Conservation (phyloP, 768 basidiomycete genomes). For the Lentinula sp. region DNA sequence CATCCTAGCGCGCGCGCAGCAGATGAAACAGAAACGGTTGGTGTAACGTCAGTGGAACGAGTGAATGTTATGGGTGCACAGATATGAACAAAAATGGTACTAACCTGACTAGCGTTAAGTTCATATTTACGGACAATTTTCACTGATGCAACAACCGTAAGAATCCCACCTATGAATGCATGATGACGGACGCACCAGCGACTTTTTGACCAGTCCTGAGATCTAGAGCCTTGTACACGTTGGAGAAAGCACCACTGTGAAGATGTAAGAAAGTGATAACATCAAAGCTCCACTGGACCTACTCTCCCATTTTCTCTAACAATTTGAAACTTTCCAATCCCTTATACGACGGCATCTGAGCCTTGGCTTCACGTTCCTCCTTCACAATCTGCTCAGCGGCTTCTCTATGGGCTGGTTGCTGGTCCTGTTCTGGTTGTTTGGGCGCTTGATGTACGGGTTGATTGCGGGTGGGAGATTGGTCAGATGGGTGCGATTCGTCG, state of each 20-base stretch:
- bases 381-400: conserved; percentile 65
- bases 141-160: conserved; percentile 40
- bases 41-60: conserved; percentile 11
- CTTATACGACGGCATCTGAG: conserved; percentile 79
- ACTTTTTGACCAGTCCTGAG: conserved; percentile 63
- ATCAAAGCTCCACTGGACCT: conserved; percentile 28
- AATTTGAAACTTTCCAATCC: conserved; percentile 79
- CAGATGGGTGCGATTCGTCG: conserved; percentile 17
- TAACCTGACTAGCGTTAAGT: conserved; percentile 86
- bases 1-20: conserved; percentile 46
- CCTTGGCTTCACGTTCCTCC: conserved; percentile 67
- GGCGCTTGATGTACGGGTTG: conserved; percentile 17
- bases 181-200: conserved; percentile 51
- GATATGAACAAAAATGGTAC: conserved; percentile 26
- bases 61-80: conserved; percentile 15
- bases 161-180: conserved; percentile 10
- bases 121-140: conserved; percentile 95
- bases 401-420: conserved; percentile 24
- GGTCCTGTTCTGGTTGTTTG: conserved; percentile 10
- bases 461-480: conserved; percentile 7
- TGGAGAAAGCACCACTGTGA: conserved; percentile 66
- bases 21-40: conserved; percentile 14
- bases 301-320: conserved; percentile 91
- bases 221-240: conserved; percentile 79
- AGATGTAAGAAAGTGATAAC: conserved; percentile 14